These are phyloP conservation scores for Tricholomella constricta DNA, from an alignment of 768 basidiomycete genomes.

Conservation along the genomic window DNA sequence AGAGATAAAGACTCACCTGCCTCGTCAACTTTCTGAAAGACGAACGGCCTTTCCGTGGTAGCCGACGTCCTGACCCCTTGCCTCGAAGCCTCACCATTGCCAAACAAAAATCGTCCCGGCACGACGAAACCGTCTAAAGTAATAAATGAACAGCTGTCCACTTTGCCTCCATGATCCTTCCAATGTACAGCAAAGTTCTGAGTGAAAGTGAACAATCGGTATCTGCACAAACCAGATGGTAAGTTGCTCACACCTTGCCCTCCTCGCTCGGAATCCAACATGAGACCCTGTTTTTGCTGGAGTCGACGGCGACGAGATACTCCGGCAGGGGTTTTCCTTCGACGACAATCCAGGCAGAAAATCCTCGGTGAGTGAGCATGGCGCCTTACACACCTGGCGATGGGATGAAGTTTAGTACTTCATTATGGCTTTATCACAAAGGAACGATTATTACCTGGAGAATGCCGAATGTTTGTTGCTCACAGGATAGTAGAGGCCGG, in stretches of 20 bases:
- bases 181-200: constrained; percentile 66
- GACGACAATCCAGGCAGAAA: constrained; percentile 70
- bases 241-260: constrained; percentile 50
- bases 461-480: background rate
- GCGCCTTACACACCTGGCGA: background rate
- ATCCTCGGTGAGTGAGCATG: constrained; percentile 60
- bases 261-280: constrained; percentile 71
- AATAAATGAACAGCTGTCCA: constrained; percentile 62
- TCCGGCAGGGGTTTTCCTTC: constrained; percentile 53
- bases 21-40: constrained; percentile 49
- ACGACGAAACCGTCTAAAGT: constrained; percentile 64
- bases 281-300: constrained; percentile 44
- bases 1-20: constrained; percentile 30
- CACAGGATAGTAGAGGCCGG: background rate
- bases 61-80: constrained; percentile 52
- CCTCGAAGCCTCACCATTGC: constrained; percentile 55
- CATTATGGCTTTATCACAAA: too few species aligned
- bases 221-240: background rate
- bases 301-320: constrained; percentile 55
- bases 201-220: background rate
- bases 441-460: background rate
- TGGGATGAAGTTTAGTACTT: too few species aligned
- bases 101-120: constrained; percentile 63
- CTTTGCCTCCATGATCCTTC: constrained; percentile 57
- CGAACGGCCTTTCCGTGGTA: constrained; percentile 58